Evolutionary conservation across 768 basidiomycete genomes (phyloP).

Genomic region (Boletus rufocinnamomeus): DNA sequence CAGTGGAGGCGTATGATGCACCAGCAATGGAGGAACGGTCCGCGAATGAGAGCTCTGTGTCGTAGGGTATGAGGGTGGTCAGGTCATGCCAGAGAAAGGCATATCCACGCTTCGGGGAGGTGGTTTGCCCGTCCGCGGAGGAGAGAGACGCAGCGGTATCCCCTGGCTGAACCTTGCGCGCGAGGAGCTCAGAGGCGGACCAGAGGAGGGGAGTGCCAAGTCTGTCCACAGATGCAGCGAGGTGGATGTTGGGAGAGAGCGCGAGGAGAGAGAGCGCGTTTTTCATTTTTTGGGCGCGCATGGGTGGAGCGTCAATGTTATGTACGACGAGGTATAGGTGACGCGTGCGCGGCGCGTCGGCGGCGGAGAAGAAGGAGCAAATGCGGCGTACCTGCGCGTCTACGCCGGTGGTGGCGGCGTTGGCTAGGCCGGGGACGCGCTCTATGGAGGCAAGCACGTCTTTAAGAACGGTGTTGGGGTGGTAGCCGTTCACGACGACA

Average conservation of each 20-base stretch:
- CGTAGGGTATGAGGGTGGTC: constrained; percentile 82
- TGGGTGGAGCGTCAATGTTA: constrained; percentile 78
- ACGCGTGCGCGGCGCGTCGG: constrained; percentile 28
- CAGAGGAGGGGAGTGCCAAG: constrained; percentile 83
- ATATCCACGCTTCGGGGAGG: constrained; percentile 48
- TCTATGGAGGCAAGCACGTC: constrained; percentile 69
- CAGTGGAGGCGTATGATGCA: constrained; percentile 40
- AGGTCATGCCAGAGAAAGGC: constrained; percentile 89
- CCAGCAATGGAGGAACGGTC: constrained; percentile 65
- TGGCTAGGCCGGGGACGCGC: constrained; percentile 28
- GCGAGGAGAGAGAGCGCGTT: constrained; percentile 73
- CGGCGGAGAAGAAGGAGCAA: constrained; percentile 60
- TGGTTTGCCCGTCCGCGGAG: not conserved
- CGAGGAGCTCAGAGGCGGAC: constrained; percentile 63
- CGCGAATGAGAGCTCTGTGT: constrained; percentile 69
- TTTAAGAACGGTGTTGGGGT: constrained; percentile 64
- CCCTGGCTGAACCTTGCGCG: constrained; percentile 44
- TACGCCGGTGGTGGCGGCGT: constrained; percentile 29
- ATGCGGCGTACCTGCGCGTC: constrained; percentile 69
- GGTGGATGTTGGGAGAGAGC: constrained; percentile 71
- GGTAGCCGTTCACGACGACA: constrained; percentile 77
- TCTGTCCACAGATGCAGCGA: constrained; percentile 87
- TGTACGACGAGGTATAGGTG: constrained; percentile 82
- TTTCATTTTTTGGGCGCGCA: constrained; percentile 66
- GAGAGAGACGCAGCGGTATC: constrained; percentile 3